phyloP scores from a whole-genome alignment of 208 protist species.

The Wallacemonas sp. region DNA sequence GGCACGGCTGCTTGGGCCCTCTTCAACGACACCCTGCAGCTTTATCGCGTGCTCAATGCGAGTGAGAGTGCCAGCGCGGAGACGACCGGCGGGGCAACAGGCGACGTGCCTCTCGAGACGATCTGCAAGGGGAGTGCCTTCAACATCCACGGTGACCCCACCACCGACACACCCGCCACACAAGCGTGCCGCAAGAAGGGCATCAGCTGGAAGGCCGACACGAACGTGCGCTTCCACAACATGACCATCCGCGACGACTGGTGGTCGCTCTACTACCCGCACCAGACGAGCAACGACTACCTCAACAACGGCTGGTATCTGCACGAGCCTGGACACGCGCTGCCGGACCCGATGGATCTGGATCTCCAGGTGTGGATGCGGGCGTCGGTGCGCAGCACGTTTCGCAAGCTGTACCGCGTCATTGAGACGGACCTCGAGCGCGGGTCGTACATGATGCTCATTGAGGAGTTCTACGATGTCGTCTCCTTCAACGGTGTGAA shows the following conservation, averaged over 20 bases:
- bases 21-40: conserved; percentile 96
- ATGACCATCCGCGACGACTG: conserved; percentile 35
- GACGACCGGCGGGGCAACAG: conserved; percentile 21
- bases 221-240: conserved; percentile 81
- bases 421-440: conserved; percentile 78
- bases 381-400: conserved; percentile 90
- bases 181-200: conserved; percentile 75
- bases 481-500: conserved; percentile 94
- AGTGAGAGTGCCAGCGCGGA: conserved; percentile 4
- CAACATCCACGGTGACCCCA: conserved; percentile 39
- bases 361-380: conserved; percentile 99
- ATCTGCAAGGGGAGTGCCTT: conserved; percentile 82
- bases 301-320: conserved; percentile 85
- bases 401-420: conserved; percentile 96
- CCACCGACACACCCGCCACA: conserved; percentile 34
- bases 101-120: conserved; percentile 32
- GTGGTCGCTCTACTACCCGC: conserved; percentile 78
- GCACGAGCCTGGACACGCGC: conserved; percentile 75
- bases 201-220: conserved; percentile 94
- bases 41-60: conserved; percentile 43
- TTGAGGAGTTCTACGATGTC: conserved; percentile 95
- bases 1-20: conserved; percentile 94
- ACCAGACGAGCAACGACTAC: conserved; percentile 66
- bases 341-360: conserved; percentile 87
- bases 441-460: conserved; percentile 72